Percentiles rank a stretch among this genome's conserved stretches.
These are phyloP conservation scores for Helenozyma rhizophorensis DNA, from an alignment of 805 yeast genomes.

Conservation along the genomic window DNA sequence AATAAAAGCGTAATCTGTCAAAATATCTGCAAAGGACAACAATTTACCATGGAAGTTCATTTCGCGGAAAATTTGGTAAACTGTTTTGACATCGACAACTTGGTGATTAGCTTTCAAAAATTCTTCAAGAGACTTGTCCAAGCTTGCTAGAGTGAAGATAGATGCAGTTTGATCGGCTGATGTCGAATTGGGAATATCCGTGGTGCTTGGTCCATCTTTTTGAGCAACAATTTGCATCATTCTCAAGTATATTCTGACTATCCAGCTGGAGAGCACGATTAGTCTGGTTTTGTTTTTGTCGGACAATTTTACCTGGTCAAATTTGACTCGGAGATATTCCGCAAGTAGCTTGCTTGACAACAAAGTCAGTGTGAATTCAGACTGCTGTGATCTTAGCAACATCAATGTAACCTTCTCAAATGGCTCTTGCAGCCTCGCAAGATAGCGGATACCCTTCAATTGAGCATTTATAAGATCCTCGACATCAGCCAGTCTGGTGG, in stretches of 20 bases:
- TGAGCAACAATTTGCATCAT: conserved; percentile 25
- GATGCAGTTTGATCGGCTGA: no score
- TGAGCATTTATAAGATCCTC: conserved; percentile 3
- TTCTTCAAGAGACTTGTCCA: conserved; percentile 24
- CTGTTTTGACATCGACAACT: conserved; percentile 58
- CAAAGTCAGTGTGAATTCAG: conserved; percentile 7
- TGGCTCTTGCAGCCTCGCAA: conserved; percentile 61
- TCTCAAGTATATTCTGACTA: conserved; percentile 54
- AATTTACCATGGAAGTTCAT: conserved; percentile 65
- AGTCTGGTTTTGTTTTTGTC: conserved; percentile 30
- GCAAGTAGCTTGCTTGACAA: conserved; percentile 25
- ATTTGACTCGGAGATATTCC: conserved; percentile 32
- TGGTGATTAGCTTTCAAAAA: conserved; percentile 50
- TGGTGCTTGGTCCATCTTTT: no score
- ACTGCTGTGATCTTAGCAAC: conserved; percentile 22
- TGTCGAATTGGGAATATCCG: no score
- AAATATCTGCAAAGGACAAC: conserved; percentile 60
- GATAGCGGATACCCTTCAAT: conserved; percentile 31
- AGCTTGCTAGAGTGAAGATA: no score
- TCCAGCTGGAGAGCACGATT: conserved; percentile 59
- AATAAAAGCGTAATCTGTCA: conserved; percentile 66
- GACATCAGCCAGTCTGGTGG: neutral
- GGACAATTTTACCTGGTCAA: conserved; percentile 17
- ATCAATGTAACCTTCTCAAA: conserved; percentile 66
- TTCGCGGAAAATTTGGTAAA: conserved; percentile 65